phyloP scores from a whole-genome alignment of 2,329 filamentous ascomycete species.

The Ophiostoma perfectum region DNA sequence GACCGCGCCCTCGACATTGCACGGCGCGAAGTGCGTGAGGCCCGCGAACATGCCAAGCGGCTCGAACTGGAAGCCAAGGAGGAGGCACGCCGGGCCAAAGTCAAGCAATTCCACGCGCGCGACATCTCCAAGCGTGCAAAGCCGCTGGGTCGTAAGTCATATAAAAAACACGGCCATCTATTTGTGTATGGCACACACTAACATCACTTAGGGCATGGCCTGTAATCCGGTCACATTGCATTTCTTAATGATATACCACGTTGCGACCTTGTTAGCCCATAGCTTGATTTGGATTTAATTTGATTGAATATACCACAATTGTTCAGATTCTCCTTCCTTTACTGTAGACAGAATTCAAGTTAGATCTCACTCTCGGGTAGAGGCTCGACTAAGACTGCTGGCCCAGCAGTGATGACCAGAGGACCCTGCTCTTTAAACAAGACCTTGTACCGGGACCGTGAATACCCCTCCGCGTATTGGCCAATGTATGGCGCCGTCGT shows the following conservation, averaged over 20 bases:
- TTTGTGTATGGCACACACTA: neutral
- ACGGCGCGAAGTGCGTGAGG: slow-evolving; percentile 52
- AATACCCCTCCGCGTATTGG: neutral
- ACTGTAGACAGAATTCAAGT: neutral
- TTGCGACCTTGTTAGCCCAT: neutral
- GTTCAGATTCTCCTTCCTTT: too few relatives aligned
- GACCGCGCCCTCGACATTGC: slow-evolving; percentile 58
- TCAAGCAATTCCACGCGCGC: slow-evolving; percentile 61
- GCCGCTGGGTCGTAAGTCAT: slow-evolving; percentile 54
- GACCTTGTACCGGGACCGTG: neutral
- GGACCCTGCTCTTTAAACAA: neutral
- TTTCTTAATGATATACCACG: neutral
- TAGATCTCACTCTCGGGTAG: neutral
- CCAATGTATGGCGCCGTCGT: neutral
- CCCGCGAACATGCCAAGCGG: slow-evolving; percentile 56
- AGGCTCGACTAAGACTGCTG: neutral
- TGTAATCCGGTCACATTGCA: neutral
- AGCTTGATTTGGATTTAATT: too few relatives aligned
- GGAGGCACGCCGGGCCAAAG: slow-evolving; percentile 59
- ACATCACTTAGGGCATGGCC: neutral
- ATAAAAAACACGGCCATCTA: neutral
- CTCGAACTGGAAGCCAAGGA: slow-evolving; percentile 62
- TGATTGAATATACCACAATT: too few relatives aligned
- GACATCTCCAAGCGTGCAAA: slow-evolving; percentile 64
- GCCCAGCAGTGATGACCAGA: neutral